Base-by-base conservation (phyloP, 805 yeast genomes). In the Nakazawaea ambrosiae region DNA sequence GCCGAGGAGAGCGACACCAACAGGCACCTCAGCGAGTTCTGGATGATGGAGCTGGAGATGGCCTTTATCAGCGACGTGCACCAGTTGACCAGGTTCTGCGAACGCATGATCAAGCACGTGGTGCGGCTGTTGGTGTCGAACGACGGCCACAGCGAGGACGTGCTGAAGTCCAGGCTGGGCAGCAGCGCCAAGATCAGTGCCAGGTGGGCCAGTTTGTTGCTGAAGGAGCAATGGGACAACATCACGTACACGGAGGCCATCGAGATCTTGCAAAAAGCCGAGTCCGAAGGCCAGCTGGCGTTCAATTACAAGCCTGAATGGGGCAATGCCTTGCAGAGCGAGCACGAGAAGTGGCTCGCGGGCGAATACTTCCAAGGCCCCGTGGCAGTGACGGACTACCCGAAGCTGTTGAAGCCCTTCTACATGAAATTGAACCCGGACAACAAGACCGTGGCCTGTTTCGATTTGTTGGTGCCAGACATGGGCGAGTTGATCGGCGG, bases 401-500 rank as follows among this genome's bases (percentile, higher is more conserved):
- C 99, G 2, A 55, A 60, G 20, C 60, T 53, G 3, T 73, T 78
- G 44, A 92, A 92, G 54, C 95, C 98, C 1, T 92, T 92, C 53
- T 92, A 92, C 63, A 92, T 92, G 99, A 80, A 78, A 39, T 54
- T 58, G 20, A 72, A 76, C 36, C 45, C 39, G 11, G 67, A 61
- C 36, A 48, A 51, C 0, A 54, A 58, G 5, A 87, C 96, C 0
- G 97, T 86, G 2, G 95, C 84, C 0, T 89, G 97, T 50, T 92
- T 78, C 52, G 99, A 92, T 53, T 66, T 92, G 33, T 60, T 92
- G 4, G 73, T 90, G 15, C 98, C 99, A 0, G 90, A 81, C 15
- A 71, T 92, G 40, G 99, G 97, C 18, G 99, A 92, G 55, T 63
- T 92, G 12, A 79, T 86, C 6, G 99, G 99, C 2, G 99, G 99